These are phyloP conservation scores for Zymoseptoria tritici DNA, from an alignment of 2,329 filamentous ascomycete genomes.

Conservation along the genomic window DNA sequence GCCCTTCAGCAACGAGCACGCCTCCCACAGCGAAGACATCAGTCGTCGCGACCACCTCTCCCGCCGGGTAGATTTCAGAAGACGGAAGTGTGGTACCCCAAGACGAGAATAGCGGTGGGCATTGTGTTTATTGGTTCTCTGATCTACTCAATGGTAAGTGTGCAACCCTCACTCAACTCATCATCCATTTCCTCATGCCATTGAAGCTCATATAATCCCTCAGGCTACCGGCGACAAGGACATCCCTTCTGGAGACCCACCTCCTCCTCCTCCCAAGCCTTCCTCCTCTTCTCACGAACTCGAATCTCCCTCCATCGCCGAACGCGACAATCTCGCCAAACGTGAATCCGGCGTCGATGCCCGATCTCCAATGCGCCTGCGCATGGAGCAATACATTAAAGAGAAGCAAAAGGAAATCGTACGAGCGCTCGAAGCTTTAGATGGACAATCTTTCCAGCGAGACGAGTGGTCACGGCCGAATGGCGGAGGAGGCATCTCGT, in stretches of 20 bases:
- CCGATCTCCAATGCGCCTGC: conserved; percentile 87
- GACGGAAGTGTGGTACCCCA: conserved; percentile 32
- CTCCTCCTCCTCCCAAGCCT: background rate
- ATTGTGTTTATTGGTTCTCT: conserved; percentile 48
- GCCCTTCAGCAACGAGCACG: conserved; percentile 11
- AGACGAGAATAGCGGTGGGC: conserved; percentile 39
- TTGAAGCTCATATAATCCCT: conserved; percentile 8
- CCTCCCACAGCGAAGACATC: conserved; percentile 18
- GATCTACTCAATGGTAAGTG: conserved; percentile 52
- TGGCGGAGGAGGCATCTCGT: conserved; percentile 88
- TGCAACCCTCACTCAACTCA: background rate
- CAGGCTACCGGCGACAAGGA: conserved; percentile 33
- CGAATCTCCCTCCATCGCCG: conserved; percentile 67
- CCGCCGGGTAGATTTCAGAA: conserved; percentile 29
- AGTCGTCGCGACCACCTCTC: conserved; percentile 19
- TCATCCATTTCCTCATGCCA: background rate
- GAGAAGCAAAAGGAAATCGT: conserved; percentile 87
- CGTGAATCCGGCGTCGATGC: conserved; percentile 66
- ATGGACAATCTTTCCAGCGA: conserved; percentile 71
- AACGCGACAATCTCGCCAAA: conserved; percentile 75
- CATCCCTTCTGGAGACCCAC: conserved; percentile 3
- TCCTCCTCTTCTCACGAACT: conserved; percentile 28
- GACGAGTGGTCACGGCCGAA: conserved; percentile 84
- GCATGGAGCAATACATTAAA: conserved; percentile 96
- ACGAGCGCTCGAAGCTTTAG: conserved; percentile 69